Evolutionary conservation across 1,284 basidiomycete genomes (phyloP).

Genomic region (Malassezia globosa): DNA sequence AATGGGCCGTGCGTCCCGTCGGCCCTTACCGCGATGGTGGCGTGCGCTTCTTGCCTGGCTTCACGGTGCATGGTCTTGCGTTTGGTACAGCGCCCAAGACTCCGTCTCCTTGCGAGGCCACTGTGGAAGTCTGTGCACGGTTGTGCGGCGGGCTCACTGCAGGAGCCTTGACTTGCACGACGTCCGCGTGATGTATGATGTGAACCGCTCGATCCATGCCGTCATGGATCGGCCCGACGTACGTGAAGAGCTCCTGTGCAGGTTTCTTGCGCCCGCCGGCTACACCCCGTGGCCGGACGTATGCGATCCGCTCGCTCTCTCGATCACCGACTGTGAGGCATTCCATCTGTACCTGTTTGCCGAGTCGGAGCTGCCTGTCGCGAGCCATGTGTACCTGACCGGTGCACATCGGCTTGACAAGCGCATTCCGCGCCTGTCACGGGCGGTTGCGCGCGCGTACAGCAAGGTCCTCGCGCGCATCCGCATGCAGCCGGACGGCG

Average conservation of each 20-base stretch:
- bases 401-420: constrained; percentile 35
- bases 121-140: constrained; percentile 15
- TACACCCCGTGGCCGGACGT: constrained; percentile 27
- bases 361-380: constrained; percentile 29
- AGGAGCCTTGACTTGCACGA: constrained; percentile 34
- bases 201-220: constrained; percentile 25
- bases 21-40: constrained; percentile 28
- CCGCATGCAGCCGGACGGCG: constrained; percentile 26
- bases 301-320: constrained; percentile 32
- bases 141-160: constrained; percentile 23
- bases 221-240: constrained; percentile 23
- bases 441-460: constrained; percentile 46
- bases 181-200: constrained; percentile 36
- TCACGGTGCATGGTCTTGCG: constrained; percentile 29
- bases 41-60: constrained; percentile 30
- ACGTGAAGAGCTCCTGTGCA: constrained; percentile 29
- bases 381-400: constrained; percentile 26
- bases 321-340: constrained; percentile 35
- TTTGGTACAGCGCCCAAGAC: constrained; percentile 11
- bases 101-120: background rate
- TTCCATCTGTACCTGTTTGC: constrained; percentile 36
- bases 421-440: constrained; percentile 36
- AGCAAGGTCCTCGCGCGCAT: constrained; percentile 46
- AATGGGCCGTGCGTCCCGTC: constrained; percentile 22
- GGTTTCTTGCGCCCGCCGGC: constrained; percentile 35